Base-by-base conservation (phyloP, 2,329 filamentous ascomycete genomes). In the Penicillium griseofulvum region DNA sequence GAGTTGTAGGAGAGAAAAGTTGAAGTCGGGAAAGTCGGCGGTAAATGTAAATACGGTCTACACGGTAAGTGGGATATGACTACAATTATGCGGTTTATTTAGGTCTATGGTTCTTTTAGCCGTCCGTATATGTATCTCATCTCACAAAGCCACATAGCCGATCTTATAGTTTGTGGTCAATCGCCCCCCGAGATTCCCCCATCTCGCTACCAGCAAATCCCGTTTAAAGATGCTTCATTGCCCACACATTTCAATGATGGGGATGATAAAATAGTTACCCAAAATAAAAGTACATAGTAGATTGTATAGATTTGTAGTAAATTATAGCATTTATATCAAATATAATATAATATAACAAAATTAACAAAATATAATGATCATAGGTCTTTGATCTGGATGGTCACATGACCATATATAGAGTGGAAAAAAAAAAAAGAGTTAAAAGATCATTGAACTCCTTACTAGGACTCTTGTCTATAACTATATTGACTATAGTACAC, bases 181-280 rank as follows among this genome's bases (percentile, higher is more conserved):
- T 57, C 55, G 52, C 22, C 22, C n/a, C 46, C 56, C 55, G 55
- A 58, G 7, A 55, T 60, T 52, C 58, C 16, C 52, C 52, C 39
- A 8, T 45, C 59, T 63, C 61, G 61, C 55, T 63, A 63, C 61
- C 61, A 49, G 22, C 12, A 31, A 49, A 49, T 31, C 22, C 51
- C 19, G 43, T 53, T 26, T 42, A 37, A 44, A 53, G 54, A 47
- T 33, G 49, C 37, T 48, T 48, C 44, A 39, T 45, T 54, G 48
- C 57, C 49, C 56, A 29, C 43, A 45, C 29, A 45, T 22, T 45
- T 6, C 10, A 2, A 34, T 28, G 28, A 31, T 31, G 22, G 22
- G 22, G 22, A 22, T 22, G 22, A 22, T 22, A 22, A 4, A 22
- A 22, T 22, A 22, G 2, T 22, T 22, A 22, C 22, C 22, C 22